phyloP scores from a whole-genome alignment of 1,284 basidiomycete species.

The Cerrena zonata region DNA sequence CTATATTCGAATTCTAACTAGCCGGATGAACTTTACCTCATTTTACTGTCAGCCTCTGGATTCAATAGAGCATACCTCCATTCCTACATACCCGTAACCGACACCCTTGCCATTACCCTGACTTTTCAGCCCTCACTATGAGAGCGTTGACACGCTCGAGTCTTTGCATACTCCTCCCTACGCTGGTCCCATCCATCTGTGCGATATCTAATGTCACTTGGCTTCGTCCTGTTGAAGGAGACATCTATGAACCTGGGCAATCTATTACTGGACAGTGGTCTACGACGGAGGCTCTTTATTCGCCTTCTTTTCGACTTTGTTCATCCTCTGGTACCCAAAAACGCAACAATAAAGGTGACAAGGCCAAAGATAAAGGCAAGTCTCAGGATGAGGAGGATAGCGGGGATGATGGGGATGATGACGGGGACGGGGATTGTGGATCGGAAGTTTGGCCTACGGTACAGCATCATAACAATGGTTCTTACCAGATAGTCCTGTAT shows the following conservation, averaged over 20 bases:
- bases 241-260: conserved; percentile 3
- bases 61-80: background rate
- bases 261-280: background rate
- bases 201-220: conserved; percentile 1
- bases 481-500: conserved; percentile 1
- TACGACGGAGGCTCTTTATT: background rate
- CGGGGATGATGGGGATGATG: background rate
- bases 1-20: background rate
- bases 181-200: background rate
- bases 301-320: conserved; percentile 5
- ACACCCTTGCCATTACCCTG: background rate
- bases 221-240: conserved; percentile 1
- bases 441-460: conserved; percentile 1
- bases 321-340: background rate
- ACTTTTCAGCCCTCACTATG: background rate
- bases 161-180: no score
- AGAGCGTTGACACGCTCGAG: background rate
- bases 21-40: background rate
- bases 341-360: background rate
- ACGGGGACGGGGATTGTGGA: conserved; percentile 1
- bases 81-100: background rate
- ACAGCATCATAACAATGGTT: background rate
- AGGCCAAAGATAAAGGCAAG: background rate
- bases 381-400: background rate
- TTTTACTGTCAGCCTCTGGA: background rate